A percentile compares a stretch with the other conserved stretches of the same genome.
Conservation (phyloP, 1,139 yeast species). For the Arxiozyma slooffiae region DNA sequence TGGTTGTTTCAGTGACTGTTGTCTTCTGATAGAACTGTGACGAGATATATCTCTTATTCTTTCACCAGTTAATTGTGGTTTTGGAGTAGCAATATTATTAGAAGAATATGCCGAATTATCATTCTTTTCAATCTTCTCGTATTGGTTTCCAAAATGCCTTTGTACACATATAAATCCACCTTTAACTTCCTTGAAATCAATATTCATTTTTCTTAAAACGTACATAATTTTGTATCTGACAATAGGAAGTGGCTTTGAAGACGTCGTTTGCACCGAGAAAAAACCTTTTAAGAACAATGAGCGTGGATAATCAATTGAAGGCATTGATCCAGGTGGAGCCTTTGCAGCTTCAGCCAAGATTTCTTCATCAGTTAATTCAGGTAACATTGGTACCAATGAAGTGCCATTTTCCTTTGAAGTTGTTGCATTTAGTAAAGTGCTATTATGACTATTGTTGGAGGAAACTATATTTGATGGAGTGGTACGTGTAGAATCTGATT, state of each 20-base stretch:
- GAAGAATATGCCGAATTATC: background rate
- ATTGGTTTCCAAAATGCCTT: slow-evolving; percentile 18
- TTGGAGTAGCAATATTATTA: slow-evolving; percentile 6
- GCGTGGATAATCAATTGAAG: slow-evolving; percentile 86
- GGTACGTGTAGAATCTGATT: slow-evolving; percentile 35
- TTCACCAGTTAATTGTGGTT: slow-evolving; percentile 15
- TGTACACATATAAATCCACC: slow-evolving; percentile 90
- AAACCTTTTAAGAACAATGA: slow-evolving; percentile 89
- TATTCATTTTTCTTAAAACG: slow-evolving; percentile 67
- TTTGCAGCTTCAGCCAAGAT: slow-evolving; percentile 56
- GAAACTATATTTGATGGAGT: background rate
- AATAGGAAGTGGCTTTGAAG: slow-evolving; percentile 83
- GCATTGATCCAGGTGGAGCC: slow-evolving; percentile 78
- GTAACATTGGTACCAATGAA: background rate
- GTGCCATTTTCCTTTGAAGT: background rate
- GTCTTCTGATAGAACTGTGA: slow-evolving; percentile 23
- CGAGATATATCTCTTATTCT: slow-evolving; percentile 19
- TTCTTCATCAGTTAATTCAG: slow-evolving; percentile 47
- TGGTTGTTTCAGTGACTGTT: slow-evolving; percentile 17
- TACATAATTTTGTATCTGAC: slow-evolving; percentile 78
- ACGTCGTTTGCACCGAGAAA: slow-evolving; percentile 90
- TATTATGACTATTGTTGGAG: slow-evolving; percentile 3
- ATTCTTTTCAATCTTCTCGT: background rate
- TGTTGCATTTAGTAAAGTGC: background rate
- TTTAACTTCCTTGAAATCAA: slow-evolving; percentile 77